A percentile compares a stretch with the other conserved stretches of the same genome.
Evolutionary conservation across 208 protist genomes (phyloP).

Genomic region (Trypanosoma mega): DNA sequence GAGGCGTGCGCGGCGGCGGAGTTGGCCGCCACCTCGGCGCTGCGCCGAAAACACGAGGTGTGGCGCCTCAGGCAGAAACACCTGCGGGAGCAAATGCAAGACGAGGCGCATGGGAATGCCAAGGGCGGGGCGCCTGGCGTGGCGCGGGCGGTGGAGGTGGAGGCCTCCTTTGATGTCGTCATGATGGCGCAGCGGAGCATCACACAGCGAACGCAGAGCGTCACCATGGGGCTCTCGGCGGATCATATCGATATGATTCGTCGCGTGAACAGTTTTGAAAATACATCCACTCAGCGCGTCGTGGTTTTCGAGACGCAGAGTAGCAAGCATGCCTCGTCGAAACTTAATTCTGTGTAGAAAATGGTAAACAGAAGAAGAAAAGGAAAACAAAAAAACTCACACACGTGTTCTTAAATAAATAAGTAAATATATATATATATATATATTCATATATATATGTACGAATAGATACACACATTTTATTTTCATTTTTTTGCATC

Average conservation of each 20-base stretch:
- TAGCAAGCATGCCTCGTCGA: no score
- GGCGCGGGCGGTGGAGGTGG: conserved; percentile 8
- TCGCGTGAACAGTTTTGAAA: conserved; percentile 80
- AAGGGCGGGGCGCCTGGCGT: no score
- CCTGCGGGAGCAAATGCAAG: conserved; percentile 31
- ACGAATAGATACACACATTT: no score
- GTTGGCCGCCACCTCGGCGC: conserved; percentile 28
- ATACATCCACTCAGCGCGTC: conserved; percentile 66
- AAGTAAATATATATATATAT: not conserved
- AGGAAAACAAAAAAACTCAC: not conserved
- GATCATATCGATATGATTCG: conserved; percentile 82
- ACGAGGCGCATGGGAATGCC: not conserved
- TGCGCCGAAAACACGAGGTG: conserved; percentile 77
- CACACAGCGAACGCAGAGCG: conserved; percentile 8
- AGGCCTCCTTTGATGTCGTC: conserved; percentile 15
- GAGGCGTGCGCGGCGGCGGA: conserved; percentile 27
- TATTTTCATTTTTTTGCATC: no score
- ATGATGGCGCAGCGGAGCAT: conserved; percentile 18
- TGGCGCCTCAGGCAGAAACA: conserved; percentile 74
- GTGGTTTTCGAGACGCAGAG: conserved; percentile 65
- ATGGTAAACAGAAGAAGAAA: no score
- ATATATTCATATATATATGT: not conserved
- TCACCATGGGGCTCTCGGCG: conserved; percentile 29
- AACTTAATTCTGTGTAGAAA: no score
- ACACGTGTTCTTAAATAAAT: not conserved